Evolutionary conservation across 1,139 yeast genomes (phyloP).

Genomic region (Arxiozyma heterogenica): DNA sequence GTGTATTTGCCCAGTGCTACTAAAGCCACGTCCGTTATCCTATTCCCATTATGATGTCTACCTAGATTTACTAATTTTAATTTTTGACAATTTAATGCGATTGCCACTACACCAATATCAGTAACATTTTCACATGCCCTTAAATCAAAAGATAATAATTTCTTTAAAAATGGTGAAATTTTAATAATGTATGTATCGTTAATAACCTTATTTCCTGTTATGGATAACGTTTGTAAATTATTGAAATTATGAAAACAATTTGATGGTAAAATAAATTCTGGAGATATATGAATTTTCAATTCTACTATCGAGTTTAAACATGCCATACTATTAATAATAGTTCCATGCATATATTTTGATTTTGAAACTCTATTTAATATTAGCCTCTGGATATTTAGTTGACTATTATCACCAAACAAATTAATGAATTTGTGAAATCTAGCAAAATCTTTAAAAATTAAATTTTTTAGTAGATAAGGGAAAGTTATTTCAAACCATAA

Average conservation of each 20-base stretch:
- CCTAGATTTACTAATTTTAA: constrained; percentile 65
- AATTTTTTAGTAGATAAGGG: constrained; percentile 45
- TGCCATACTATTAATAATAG: neutral
- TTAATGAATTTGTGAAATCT: constrained; percentile 41
- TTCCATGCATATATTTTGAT: neutral
- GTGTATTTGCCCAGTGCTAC: constrained; percentile 48
- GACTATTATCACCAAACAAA: neutral
- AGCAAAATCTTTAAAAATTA: constrained; percentile 45
- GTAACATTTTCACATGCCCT: constrained; percentile 77
- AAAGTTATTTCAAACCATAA: constrained; percentile 52
- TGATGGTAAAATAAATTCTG: constrained; percentile 51
- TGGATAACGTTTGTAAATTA: constrained; percentile 46
- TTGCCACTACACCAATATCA: constrained; percentile 61
- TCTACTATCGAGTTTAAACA: constrained; percentile 37
- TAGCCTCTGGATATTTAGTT: constrained; percentile 34
- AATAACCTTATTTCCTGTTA: constrained; percentile 67
- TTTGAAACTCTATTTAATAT: constrained; percentile 41
- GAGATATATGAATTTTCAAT: constrained; percentile 81
- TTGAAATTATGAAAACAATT: constrained; percentile 35
- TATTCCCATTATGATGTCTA: constrained; percentile 58
- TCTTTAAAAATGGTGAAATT: constrained; percentile 50
- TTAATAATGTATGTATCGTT: constrained; percentile 50
- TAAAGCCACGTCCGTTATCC: constrained; percentile 64
- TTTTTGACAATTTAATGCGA: constrained; percentile 51
- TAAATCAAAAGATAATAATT: constrained; percentile 57